These are phyloP conservation scores for Ustilago xerochloae DNA, from an alignment of 1,284 basidiomycete species.

Conservation along the genomic window DNA sequence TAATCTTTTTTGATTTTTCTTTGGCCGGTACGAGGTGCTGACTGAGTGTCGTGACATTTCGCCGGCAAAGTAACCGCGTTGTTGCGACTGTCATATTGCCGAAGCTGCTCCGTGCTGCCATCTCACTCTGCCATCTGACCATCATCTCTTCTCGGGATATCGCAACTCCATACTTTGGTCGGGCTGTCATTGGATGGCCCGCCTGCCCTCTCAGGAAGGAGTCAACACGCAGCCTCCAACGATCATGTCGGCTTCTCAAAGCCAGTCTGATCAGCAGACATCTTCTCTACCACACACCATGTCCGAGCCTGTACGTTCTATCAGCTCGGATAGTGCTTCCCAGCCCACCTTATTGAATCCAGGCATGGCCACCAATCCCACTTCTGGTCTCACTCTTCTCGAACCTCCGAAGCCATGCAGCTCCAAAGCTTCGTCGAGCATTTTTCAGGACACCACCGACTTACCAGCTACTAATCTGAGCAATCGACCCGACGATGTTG, in stretches of 20 bases:
- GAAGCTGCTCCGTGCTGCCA: not conserved
- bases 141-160: not conserved
- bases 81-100: conserved; percentile 7
- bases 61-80: conserved; percentile 8
- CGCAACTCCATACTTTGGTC: not conserved
- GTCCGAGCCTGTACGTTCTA: conserved; percentile 25
- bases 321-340: conserved; percentile 5
- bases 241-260: conserved; percentile 15
- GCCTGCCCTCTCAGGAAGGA: not conserved
- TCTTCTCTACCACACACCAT: not conserved
- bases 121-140: not conserved
- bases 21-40: too few species aligned
- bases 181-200: conserved; percentile 10
- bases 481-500: conserved; percentile 1
- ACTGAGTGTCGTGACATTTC: conserved; percentile 10
- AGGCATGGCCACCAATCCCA: conserved; percentile 43
- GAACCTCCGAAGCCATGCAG: conserved; percentile 23
- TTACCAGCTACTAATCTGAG: conserved; percentile 17
- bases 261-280: conserved; percentile 9
- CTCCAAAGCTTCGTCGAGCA: conserved; percentile 17
- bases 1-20: not conserved
- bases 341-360: conserved; percentile 38
- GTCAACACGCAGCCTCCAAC: not conserved
- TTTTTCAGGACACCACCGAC: conserved; percentile 22
- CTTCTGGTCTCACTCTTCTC: conserved; percentile 29